phyloP scores from a whole-genome alignment of 345 rosid genomes.

The Brassica rapa region DNA sequence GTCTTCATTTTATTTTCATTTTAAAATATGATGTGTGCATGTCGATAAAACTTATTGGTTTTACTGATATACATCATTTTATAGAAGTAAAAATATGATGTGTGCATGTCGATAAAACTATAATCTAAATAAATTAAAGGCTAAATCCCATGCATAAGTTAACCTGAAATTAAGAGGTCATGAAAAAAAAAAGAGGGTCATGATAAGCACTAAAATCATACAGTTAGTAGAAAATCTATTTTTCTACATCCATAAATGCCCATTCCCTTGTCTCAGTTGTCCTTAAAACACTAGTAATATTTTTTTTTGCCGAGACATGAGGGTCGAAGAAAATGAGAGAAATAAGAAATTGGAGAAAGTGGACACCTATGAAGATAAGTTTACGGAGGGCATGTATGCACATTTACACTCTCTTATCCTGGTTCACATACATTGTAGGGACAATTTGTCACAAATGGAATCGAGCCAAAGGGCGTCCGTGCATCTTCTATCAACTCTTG shows the following conservation, averaged over 20 bases:
- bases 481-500: slow-evolving; percentile 8
- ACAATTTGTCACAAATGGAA: background rate
- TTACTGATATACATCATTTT: background rate
- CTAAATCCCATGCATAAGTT: background rate
- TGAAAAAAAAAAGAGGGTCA: background rate
- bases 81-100: background rate
- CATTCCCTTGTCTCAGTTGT: background rate
- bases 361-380: background rate
- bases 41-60: background rate
- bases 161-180: background rate
- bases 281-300: background rate
- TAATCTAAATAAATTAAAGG: background rate
- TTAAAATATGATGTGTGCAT: too few relatives aligned
- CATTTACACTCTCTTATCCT: background rate
- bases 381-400: background rate
- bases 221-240: background rate
- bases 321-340: background rate
- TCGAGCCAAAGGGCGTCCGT: background rate
- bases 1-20: too few relatives aligned
- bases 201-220: background rate
- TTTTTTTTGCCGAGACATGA: background rate
- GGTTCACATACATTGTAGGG: slow-evolving; percentile 1
- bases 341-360: slow-evolving; percentile 8
- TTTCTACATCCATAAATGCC: background rate
- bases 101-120: background rate